Evolutionary conservation across 1,284 basidiomycete genomes (phyloP), one percentile per base, ranked within the genome.

Genomic region (Sparassis latifolia): DNA sequence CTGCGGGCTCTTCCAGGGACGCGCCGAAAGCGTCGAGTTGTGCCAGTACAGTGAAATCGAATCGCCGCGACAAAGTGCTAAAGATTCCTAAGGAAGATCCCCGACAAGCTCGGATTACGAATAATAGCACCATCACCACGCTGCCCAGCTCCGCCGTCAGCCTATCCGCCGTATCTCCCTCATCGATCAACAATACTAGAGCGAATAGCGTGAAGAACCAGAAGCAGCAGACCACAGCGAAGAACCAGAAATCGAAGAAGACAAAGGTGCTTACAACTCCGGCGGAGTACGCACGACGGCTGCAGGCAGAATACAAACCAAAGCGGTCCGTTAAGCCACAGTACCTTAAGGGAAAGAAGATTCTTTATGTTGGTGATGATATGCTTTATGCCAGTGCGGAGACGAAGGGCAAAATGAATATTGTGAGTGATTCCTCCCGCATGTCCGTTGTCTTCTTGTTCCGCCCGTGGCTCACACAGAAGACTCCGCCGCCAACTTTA

Each of bases 351-450:
- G 80, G 77, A 27, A 76, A 71, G 57, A 67, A 66, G 38, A 78
- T 87, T 41, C 80, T 79, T 58, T 85, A 80, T 57, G 68, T 71
- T 31, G 79, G 80, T 27, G 78, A 74, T 5, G 84, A 86, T 57
- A 71, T 75, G 67, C 68, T 60, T 28, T 73, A 69, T 52, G 80
- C 81, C 2, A 70, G 74, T 20, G 66, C 69, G 39, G 61, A 62
- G 42, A 85, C 84, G 6, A 71, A 72, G 38, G 70, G 68, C 7
- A 72, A 73, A 52, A 85, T 87, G 81, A 70, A 77, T n/a, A 65
- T 78, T 35, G 84, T 86, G 63, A 56, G 79, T 20, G 20, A 20
- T 20, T 69, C 44, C 29, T 35, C 20, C 35, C 6, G 12, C n/a
- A 30, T 29, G 20, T 20, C 20, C 20, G 35, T 30, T 50, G 42